phyloP scores from a whole-genome alignment of 2,329 filamentous ascomycete species.

The Colletotrichum salicis region DNA sequence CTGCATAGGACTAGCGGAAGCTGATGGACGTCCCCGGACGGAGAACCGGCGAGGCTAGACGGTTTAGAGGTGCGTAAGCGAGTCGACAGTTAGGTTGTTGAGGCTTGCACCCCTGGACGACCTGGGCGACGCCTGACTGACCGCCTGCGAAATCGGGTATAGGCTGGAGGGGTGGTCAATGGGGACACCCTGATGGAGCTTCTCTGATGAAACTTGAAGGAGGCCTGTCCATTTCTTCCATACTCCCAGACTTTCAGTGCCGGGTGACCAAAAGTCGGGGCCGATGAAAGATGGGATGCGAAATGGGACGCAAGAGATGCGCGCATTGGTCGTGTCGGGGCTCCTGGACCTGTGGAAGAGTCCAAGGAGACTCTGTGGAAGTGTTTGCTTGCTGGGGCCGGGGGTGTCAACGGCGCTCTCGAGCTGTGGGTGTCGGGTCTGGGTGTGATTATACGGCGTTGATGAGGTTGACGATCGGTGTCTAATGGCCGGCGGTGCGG shows the following conservation, averaged over 20 bases:
- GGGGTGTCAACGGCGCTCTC: neutral
- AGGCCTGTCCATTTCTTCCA: neutral
- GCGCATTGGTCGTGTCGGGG: constrained; percentile 21
- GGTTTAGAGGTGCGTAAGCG: constrained; percentile 34
- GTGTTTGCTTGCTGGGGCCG: neutral
- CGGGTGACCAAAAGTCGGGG: constrained; percentile 13
- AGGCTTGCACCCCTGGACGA: constrained; percentile 30
- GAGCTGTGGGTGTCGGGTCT: constrained; percentile 24
- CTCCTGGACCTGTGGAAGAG: neutral
- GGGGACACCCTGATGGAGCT: neutral
- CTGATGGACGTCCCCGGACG: constrained; percentile 30
- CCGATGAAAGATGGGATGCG: constrained; percentile 27
- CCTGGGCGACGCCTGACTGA: constrained; percentile 3
- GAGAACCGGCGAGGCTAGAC: constrained; percentile 33
- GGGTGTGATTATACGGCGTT: constrained; percentile 24
- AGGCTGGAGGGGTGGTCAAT: constrained; percentile 9
- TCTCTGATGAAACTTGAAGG: constrained; percentile 11
- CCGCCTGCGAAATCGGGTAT: constrained; percentile 26
- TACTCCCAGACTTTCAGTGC: neutral
- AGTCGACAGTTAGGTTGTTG: constrained; percentile 34
- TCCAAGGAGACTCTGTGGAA: neutral
- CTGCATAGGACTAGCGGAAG: constrained; percentile 15
- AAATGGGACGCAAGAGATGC: constrained; percentile 1
- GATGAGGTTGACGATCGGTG: constrained; percentile 16
- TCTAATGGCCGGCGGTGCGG: constrained; percentile 15